Evolutionary conservation across 2,329 filamentous ascomycete genomes (phyloP), one percentile per base, ranked within the genome.

Genomic region (Clarireedia hainanense): DNA sequence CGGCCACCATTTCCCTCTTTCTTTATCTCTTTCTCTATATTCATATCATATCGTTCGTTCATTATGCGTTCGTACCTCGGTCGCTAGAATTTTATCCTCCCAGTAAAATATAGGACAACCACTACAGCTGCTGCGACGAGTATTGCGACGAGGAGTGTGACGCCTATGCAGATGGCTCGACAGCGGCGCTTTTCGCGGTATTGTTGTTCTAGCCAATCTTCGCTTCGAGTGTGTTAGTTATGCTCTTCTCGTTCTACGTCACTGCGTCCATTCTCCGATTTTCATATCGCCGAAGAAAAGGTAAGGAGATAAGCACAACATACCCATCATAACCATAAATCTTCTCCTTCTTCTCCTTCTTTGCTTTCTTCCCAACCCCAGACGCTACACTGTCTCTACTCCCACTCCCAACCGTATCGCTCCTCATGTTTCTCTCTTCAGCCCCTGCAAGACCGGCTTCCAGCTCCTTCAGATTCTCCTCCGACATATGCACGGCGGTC

Each of bases 181-280:
- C 63, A 67, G 30, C 61, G 58, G 23, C 66, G 52, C 62, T 66
- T 67, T 52, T 70, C 63, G 39, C 58, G 62, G 15, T 58, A 61
- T 58, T 70, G 67, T 57, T 67, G 65, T n/a, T 52, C 53, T 27
- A 70, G 56, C 68, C 68, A 70, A 42, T 68, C 64, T 42, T 68
- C 59, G 9, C 64, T 63, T 57, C 49, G 52, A 23, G 20, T 54
- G 45, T 47, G 14, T 26, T 42, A n/a, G 37, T 15, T 23, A 43
- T 7, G 9, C 6, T 26, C 15, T 12, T 12, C 3, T 37, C n/a
- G 40, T 24, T 50, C 47, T 3, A 50, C 17, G 5, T 12, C 15
- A 30, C 12, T 12, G 4, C n/a, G n/a, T 7, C 10, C 17, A 10
- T 20, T 12, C 17, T 9, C 10, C 14, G 20, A 17, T 5, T 5